Conservation (phyloP, 2,329 filamentous ascomycete species). For the Westerdykella aurantiaca region DNA sequence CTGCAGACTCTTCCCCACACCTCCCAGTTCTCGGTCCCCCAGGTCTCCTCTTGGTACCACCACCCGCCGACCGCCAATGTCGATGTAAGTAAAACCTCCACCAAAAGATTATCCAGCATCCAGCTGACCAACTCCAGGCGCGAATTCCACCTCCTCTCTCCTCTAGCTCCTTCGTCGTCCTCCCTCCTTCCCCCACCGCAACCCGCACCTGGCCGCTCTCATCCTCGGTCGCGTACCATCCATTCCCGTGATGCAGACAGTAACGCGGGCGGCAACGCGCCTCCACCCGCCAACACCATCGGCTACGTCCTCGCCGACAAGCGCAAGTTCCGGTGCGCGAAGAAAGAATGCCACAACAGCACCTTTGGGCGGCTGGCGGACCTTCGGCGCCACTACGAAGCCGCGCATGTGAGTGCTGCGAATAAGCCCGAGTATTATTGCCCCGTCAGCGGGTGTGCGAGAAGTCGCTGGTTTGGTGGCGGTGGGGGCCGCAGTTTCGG, state of each 20-base stretch:
- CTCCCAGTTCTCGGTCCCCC: not conserved
- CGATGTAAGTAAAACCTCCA: not conserved
- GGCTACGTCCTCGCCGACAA: constrained; percentile 21
- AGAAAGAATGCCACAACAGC: constrained; percentile 11
- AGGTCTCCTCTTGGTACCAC: not conserved
- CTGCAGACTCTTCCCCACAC: not conserved
- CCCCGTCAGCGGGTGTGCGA: constrained; percentile 12
- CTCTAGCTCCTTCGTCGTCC: too few relatives aligned
- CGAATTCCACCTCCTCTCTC: too few relatives aligned
- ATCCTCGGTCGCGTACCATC: not conserved
- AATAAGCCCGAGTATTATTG: constrained; percentile 20
- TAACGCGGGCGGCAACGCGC: not conserved
- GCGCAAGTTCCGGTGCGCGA: constrained; percentile 21
- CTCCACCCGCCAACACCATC: constrained; percentile 5
- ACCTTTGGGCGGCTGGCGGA: constrained; percentile 29
- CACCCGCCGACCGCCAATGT: not conserved
- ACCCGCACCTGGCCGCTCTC: too few relatives aligned
- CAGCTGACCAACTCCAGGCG: too few relatives aligned
- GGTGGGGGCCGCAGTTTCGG: constrained; percentile 24
- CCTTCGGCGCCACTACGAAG: constrained; percentile 24
- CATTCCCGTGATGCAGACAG: not conserved
- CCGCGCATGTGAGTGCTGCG: constrained; percentile 10
- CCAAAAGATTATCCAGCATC: too few relatives aligned
- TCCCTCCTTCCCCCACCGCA: too few relatives aligned
- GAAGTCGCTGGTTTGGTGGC: constrained; percentile 11